Conservation (phyloP, 2,329 filamentous ascomycete genomes). For the Didymella lethalis region DNA sequence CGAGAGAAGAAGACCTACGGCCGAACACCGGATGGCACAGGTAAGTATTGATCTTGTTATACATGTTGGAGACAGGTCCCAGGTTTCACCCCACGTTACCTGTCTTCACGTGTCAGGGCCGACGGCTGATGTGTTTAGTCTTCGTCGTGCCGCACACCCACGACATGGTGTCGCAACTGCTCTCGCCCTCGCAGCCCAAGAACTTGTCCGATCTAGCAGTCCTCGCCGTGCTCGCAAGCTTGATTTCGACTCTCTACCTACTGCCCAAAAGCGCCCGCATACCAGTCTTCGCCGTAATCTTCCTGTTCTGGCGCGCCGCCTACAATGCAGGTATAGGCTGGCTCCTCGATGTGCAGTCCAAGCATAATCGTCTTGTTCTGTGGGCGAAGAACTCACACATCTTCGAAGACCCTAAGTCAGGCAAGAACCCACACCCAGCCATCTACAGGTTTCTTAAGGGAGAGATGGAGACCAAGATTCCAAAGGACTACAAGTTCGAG, state of each 20-base stretch:
- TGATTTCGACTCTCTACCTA: slow-evolving; percentile 76
- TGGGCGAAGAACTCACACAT: slow-evolving; percentile 88
- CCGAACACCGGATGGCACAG: slow-evolving; percentile 86
- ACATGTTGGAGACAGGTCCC: neutral
- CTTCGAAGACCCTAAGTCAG: slow-evolving; percentile 83
- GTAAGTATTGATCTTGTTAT: slow-evolving; percentile 63
- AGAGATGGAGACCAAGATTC: slow-evolving; percentile 94
- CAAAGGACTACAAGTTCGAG: slow-evolving; percentile 91
- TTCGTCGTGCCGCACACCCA: slow-evolving; percentile 96
- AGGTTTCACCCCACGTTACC: slow-evolving; percentile 7
- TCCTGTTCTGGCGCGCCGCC: slow-evolving; percentile 88
- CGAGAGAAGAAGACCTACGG: slow-evolving; percentile 83
- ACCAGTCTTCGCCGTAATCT: slow-evolving; percentile 81
- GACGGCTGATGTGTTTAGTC: slow-evolving; percentile 62
- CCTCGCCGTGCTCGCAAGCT: slow-evolving; percentile 76
- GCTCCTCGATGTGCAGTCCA: slow-evolving; percentile 87
- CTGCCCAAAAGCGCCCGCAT: slow-evolving; percentile 75
- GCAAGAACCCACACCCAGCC: slow-evolving; percentile 81
- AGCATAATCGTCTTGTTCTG: slow-evolving; percentile 81
- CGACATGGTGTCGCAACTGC: slow-evolving; percentile 98
- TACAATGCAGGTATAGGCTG: slow-evolving; percentile 96
- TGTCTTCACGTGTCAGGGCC: slow-evolving; percentile 23
- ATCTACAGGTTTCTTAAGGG: slow-evolving; percentile 84
- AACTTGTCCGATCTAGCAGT: slow-evolving; percentile 87
- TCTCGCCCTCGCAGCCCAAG: slow-evolving; percentile 94